Evolutionary conservation across 176 grass and related monocot genomes (phyloP), one percentile per base, ranked within the genome.

Genomic region (Melocanna baccifera): DNA sequence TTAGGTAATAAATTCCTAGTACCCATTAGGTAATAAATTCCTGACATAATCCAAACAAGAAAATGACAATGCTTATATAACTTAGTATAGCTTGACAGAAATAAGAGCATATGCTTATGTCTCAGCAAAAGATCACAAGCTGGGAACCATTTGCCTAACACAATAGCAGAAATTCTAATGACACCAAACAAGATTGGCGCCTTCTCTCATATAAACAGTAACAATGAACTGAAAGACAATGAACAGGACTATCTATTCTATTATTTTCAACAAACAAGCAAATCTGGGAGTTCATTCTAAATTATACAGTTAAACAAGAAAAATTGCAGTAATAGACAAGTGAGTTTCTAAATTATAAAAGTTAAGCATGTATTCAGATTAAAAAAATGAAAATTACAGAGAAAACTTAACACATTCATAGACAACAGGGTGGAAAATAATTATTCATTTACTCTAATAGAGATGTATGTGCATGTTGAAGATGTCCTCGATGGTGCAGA

Each of bases 1-100:
- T 85, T 82, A 67, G 62, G 79, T 52, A 22, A 52, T 86, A 43
- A 91, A 50, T 64, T 47, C 20, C 65, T 86, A 39, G n/a, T 59
- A 42, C 26, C 19, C 12, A 7, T 85, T 82, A 67, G 62, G 79
- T 52, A 22, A 52, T 86, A 43, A 91, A 50, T 64, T 47, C 20
- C 65, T 86, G 50, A 57, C 67, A 76, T 69, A 63, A 75, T 73
- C 45, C 43, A 76, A 90, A 85, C 59, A 62, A 28, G 58, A 62
- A 26, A 4, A 52, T 75, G 71, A 39, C 12, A 86, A 57, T 4
- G 5, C 39, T 40, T 62, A 66, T 12, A 69, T 5, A 76, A 74
- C 9, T 62, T 75, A 9, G 63, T 62, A 1, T 47, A 75, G 43
- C 26, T 67, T 57, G 7, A 75, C 7, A 75, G 22, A 39, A 67